Evolutionary conservation across 768 basidiomycete genomes (phyloP).

Genomic region (Boletus pseudo-olivaceus): DNA sequence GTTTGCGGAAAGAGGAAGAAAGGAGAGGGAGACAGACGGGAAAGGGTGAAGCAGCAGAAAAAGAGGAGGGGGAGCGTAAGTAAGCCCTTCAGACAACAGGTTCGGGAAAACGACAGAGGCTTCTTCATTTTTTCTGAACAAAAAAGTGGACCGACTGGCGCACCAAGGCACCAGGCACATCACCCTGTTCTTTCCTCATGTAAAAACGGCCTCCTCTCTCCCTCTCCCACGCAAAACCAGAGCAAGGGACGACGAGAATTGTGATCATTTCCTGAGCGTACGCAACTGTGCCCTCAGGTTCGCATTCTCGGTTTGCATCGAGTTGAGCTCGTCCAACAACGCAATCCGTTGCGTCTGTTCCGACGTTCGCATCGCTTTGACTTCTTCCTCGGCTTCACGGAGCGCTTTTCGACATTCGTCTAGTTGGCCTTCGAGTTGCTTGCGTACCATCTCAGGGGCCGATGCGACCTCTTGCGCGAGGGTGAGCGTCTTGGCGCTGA

Average conservation of each 20-base stretch:
- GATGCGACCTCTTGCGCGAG: conserved; percentile 37
- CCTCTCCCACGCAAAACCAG: background rate
- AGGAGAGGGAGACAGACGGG: background rate
- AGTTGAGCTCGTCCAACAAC: conserved; percentile 85
- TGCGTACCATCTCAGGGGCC: conserved; percentile 45
- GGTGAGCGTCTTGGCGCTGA: conserved; percentile 68
- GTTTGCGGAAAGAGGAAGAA: background rate
- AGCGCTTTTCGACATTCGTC: conserved; percentile 58
- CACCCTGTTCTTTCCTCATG: background rate
- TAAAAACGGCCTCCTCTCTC: background rate
- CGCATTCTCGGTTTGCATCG: conserved; percentile 75
- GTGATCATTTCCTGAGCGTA: conserved; percentile 39
- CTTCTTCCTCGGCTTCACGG: conserved; percentile 61
- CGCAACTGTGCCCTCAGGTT: conserved; percentile 69
- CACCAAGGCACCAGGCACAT: conserved; percentile 2
- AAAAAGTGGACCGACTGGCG: background rate
- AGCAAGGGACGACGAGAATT: background rate
- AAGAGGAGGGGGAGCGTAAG: background rate
- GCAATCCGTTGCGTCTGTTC: conserved; percentile 82
- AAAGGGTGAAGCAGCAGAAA: background rate
- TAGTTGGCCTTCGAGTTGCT: conserved; percentile 64
- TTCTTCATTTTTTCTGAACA: background rate
- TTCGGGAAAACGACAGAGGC: background rate
- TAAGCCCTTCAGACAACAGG: background rate
- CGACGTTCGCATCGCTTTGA: conserved; percentile 60